These are phyloP conservation scores for Fusarium sp. DNA, from an alignment of 2,329 filamentous ascomycete species.

Conservation along the genomic window DNA sequence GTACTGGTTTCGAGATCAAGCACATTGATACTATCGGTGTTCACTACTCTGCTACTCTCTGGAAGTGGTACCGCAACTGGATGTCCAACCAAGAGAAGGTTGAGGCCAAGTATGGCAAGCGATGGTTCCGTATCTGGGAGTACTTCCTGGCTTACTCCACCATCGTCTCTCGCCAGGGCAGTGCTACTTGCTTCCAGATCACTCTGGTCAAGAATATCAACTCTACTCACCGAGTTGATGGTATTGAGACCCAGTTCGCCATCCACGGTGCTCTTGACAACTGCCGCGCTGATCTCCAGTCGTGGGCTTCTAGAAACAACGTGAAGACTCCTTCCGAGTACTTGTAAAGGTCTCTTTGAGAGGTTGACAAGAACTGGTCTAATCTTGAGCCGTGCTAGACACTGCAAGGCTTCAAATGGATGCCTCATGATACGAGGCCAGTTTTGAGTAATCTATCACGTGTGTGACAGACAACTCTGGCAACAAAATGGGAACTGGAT, in stretches of 20 bases:
- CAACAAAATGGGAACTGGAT: constrained; percentile 25
- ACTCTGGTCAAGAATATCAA: constrained; percentile 93
- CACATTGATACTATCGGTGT: constrained; percentile 91
- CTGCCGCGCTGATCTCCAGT: constrained; percentile 49
- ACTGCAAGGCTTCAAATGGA: constrained; percentile 1
- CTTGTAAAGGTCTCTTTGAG: constrained; percentile 26
- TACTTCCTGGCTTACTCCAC: constrained; percentile 90
- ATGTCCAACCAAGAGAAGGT: constrained; percentile 93
- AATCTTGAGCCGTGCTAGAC: not conserved
- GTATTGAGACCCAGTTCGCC: constrained; percentile 75
- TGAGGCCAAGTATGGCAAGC: constrained; percentile 90
- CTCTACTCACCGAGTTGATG: constrained; percentile 85
- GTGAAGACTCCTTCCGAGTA: constrained; percentile 48
- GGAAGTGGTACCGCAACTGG: constrained; percentile 99
- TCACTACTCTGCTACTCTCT: constrained; percentile 95
- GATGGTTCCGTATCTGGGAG: constrained; percentile 98
- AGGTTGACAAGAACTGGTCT: not conserved
- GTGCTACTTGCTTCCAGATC: constrained; percentile 90
- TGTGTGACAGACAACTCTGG: not conserved
- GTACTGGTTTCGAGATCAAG: constrained; percentile 80
- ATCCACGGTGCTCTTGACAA: constrained; percentile 70
- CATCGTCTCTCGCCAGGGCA: constrained; percentile 86
- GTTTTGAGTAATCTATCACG: not conserved
- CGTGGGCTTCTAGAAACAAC: constrained; percentile 53
- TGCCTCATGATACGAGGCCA: constrained; percentile 3